phyloP scores from a whole-genome alignment of 2,329 filamentous ascomycete genomes.

The Penicillium digitatum region DNA sequence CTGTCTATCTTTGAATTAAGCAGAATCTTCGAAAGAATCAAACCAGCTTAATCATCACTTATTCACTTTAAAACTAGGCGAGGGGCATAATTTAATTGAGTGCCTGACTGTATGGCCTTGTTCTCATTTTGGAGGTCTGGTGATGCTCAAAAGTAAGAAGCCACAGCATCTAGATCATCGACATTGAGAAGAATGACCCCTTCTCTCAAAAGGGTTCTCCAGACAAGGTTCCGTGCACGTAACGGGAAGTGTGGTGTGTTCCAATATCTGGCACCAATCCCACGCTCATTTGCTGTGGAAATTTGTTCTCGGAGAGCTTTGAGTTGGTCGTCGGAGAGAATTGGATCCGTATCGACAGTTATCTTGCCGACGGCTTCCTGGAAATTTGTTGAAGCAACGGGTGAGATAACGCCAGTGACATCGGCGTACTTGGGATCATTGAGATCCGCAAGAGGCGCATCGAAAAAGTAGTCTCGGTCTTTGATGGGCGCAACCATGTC shows the following conservation, averaged over 20 bases:
- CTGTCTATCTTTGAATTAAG: neutral
- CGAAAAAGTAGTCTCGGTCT: conserved; percentile 57
- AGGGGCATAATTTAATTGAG: neutral
- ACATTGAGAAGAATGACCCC: conserved; percentile 62
- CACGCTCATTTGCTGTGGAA: conserved; percentile 50
- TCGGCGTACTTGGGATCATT: conserved; percentile 39
- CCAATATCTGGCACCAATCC: conserved; percentile 61
- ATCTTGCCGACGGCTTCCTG: conserved; percentile 38
- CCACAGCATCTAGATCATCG: conserved; percentile 57
- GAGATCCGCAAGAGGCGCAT: conserved; percentile 52
- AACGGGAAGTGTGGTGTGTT: conserved; percentile 59
- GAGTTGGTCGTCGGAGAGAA: conserved; percentile 43
- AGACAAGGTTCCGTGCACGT: conserved; percentile 55
- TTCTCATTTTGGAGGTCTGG: neutral
- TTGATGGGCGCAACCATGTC: conserved; percentile 46
- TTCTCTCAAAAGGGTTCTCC: conserved; percentile 54
- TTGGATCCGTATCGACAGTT: conserved; percentile 35
- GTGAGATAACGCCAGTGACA: conserved; percentile 49
- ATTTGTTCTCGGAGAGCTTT: conserved; percentile 53
- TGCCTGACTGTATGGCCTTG: neutral
- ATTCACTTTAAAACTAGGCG: too few relatives aligned
- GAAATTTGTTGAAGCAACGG: conserved; percentile 55
- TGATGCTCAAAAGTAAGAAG: conserved; percentile 32
- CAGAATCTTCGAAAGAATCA: neutral
- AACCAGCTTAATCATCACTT: too few relatives aligned